Conservation (phyloP, 805 yeast species). For the Hanseniaspora meyeri region DNA sequence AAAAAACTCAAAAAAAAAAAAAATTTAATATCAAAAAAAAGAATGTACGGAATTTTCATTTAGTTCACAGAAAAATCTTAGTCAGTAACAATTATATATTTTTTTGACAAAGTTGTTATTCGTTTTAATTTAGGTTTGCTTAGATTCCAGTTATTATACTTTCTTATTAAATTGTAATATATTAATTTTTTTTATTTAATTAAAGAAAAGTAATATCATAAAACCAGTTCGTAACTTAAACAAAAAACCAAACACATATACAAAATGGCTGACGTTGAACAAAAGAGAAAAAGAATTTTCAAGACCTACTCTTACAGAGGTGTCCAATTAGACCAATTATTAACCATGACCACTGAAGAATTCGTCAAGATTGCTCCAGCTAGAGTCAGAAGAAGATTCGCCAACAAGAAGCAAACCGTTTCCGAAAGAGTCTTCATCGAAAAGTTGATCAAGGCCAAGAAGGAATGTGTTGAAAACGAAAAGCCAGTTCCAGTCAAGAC, state of each 20-base stretch:
- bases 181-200: too few species aligned
- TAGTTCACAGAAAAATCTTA: too few species aligned
- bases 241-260: constrained; percentile 5
- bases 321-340: constrained; percentile 87
- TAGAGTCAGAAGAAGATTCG: constrained; percentile 99
- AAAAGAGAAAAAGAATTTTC: constrained; percentile 78
- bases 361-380: constrained; percentile 94
- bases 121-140: too few species aligned
- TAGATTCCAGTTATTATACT: too few species aligned
- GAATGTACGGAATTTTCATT: too few species aligned
- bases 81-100: too few species aligned
- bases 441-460: constrained; percentile 95
- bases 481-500: constrained; percentile 98
- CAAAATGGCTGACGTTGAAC: constrained; percentile 28
- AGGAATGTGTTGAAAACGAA: constrained; percentile 79
- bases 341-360: constrained; percentile 91
- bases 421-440: constrained; percentile 57
- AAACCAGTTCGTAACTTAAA: neutral
- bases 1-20: too few species aligned
- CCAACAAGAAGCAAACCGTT: constrained; percentile 89
- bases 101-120: too few species aligned
- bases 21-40: too few species aligned
- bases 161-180: too few species aligned
- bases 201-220: too few species aligned
- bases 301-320: constrained; percentile 98